Percentiles rank a stretch among this genome's conserved stretches.
phyloP scores from a whole-genome alignment of 1,139 yeast genomes.

The Nematodospora anomalae region DNA sequence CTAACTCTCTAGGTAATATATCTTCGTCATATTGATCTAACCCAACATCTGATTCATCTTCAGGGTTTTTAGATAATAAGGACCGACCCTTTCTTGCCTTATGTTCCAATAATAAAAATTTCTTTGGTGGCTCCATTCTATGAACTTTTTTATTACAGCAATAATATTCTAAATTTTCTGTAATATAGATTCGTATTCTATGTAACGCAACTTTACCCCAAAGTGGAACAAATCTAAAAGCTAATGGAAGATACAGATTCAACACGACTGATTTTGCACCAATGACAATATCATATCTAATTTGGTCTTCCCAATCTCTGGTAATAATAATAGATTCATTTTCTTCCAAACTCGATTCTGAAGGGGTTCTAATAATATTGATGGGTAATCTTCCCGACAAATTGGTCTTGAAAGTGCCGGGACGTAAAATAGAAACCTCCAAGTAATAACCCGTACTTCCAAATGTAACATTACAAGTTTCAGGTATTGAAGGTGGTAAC shows the following conservation, averaged over 20 bases:
- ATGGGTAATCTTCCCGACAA: constrained; percentile 65
- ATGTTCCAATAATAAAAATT: constrained; percentile 77
- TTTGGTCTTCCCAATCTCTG: constrained; percentile 90
- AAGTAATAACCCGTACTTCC: constrained; percentile 74
- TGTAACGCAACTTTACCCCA: constrained; percentile 83
- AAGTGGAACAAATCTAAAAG: constrained; percentile 79
- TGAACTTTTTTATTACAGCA: constrained; percentile 86
- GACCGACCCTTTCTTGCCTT: constrained; percentile 58
- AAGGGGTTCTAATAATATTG: constrained; percentile 69
- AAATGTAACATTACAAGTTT: constrained; percentile 72
- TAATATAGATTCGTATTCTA: constrained; percentile 76
- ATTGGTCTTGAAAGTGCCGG: constrained; percentile 84
- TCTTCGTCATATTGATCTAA: constrained; percentile 38
- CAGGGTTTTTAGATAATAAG: constrained; percentile 21
- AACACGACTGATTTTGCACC: constrained; percentile 85
- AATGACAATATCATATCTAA: constrained; percentile 84
- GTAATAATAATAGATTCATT: constrained; percentile 90
- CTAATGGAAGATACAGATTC: constrained; percentile 80
- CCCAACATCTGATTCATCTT: constrained; percentile 10
- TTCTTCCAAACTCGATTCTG: constrained; percentile 78
- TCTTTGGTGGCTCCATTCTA: constrained; percentile 84
- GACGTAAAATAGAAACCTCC: constrained; percentile 68
- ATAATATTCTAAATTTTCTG: constrained; percentile 88
- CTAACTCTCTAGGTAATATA: constrained; percentile 61
- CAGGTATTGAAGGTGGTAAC: constrained; percentile 80